Evolutionary conservation across 1,284 basidiomycete genomes (phyloP).

Genomic region (Butyriboletus appendiculatus): DNA sequence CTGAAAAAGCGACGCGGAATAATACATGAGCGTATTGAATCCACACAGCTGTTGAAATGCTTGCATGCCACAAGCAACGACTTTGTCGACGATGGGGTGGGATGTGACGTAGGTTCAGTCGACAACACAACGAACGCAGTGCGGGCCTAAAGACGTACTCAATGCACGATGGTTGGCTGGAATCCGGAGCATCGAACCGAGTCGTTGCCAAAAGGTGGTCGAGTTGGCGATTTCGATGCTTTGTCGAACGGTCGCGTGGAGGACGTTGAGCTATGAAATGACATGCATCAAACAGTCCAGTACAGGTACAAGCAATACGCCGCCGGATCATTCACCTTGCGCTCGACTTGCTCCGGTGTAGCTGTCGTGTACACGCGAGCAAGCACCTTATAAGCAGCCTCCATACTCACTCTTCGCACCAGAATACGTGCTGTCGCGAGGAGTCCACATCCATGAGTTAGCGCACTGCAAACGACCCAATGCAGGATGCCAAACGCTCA

Average conservation of each 20-base stretch:
- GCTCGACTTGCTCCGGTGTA: constrained; percentile 60
- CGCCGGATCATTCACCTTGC: constrained; percentile 48
- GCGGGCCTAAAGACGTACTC: constrained; percentile 46
- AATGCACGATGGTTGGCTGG: constrained; percentile 70
- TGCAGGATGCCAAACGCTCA: constrained; percentile 35
- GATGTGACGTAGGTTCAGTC: background rate
- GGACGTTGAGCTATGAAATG: constrained; percentile 49
- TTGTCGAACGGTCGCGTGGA: constrained; percentile 62
- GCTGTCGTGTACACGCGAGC: constrained; percentile 69
- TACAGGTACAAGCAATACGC: background rate
- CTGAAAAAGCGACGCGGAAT: constrained; percentile 78
- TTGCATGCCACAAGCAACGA: constrained; percentile 78
- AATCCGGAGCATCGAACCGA: constrained; percentile 54
- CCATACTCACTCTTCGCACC: constrained; percentile 54
- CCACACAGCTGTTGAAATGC: constrained; percentile 84
- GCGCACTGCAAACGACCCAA: background rate
- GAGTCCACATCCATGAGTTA: background rate
- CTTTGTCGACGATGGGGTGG: constrained; percentile 33
- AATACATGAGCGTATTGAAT: constrained; percentile 76
- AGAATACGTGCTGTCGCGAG: constrained; percentile 63
- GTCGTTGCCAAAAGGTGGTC: constrained; percentile 61
- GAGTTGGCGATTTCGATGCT: constrained; percentile 62
- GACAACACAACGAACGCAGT: background rate
- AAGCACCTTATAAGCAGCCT: constrained; percentile 54
- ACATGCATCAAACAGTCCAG: background rate